Evolutionary conservation across 2,329 filamentous ascomycete genomes (phyloP).

Genomic region (Alternaria ventricosa): DNA sequence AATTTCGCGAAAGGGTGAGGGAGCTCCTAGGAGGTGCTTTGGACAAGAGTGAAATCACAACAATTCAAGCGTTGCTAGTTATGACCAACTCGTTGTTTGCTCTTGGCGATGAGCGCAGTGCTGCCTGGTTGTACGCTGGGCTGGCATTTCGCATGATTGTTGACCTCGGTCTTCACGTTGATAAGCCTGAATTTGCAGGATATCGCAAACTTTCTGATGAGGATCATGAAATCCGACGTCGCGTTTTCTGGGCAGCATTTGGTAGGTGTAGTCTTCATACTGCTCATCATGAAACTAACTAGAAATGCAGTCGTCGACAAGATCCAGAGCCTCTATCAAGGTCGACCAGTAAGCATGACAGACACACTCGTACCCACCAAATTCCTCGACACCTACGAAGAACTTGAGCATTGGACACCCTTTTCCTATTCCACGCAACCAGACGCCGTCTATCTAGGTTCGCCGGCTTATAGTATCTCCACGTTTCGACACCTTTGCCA

Average conservation of each 20-base stretch:
- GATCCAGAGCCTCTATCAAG: slow-evolving; percentile 63
- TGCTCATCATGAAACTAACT: slow-evolving; percentile 9
- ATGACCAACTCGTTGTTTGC: slow-evolving; percentile 61
- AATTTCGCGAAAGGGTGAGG: slow-evolving; percentile 55
- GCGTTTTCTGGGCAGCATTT: slow-evolving; percentile 58
- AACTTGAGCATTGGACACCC: slow-evolving; percentile 60
- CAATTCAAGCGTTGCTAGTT: slow-evolving; percentile 61
- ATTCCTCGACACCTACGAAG: slow-evolving; percentile 60
- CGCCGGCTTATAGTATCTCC: slow-evolving; percentile 53
- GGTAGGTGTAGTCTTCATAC: slow-evolving; percentile 11
- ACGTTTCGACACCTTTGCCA: slow-evolving; percentile 53
- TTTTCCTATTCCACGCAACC: slow-evolving; percentile 46
- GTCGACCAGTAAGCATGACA: slow-evolving; percentile 57
- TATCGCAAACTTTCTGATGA: slow-evolving; percentile 52
- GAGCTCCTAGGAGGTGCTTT: slow-evolving; percentile 56
- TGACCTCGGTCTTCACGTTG: slow-evolving; percentile 62
- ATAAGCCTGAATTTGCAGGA: slow-evolving; percentile 42
- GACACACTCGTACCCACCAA: slow-evolving; percentile 57
- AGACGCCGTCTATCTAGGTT: slow-evolving; percentile 41
- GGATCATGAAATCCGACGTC: slow-evolving; percentile 54
- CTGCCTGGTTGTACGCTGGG: slow-evolving; percentile 65
- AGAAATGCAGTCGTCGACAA: slow-evolving; percentile 53
- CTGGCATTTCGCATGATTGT: slow-evolving; percentile 63
- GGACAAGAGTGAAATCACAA: slow-evolving; percentile 60
- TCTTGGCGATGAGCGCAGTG: slow-evolving; percentile 58